These are phyloP conservation scores for Lathyrus oleraceus DNA, from an alignment of 306 rosid species.

Conservation along the genomic window DNA sequence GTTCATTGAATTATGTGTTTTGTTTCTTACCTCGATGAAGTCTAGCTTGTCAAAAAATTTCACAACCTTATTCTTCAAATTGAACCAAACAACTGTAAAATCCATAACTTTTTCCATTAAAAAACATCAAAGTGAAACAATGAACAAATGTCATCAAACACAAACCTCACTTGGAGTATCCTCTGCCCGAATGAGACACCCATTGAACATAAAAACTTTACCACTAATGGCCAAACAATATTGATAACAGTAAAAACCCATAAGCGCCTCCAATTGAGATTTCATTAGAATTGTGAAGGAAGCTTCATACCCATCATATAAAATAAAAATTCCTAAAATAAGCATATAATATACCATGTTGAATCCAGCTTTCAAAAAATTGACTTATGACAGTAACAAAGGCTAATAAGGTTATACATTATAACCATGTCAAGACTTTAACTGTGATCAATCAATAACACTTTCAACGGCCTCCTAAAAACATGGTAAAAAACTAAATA, in stretches of 20 bases:
- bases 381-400: neutral
- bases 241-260: conserved; percentile 69
- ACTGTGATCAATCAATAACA: neutral
- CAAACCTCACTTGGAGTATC: conserved; percentile 73
- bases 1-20: too few relatives aligned
- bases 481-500: too few relatives aligned
- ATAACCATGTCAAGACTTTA: neutral
- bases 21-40: too few relatives aligned
- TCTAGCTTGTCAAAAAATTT: too few relatives aligned
- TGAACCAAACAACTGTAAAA: too few relatives aligned
- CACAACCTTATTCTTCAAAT: too few relatives aligned
- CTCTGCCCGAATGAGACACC: conserved; percentile 63
- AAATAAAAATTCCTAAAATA: neutral
- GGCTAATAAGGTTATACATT: neutral
- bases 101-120: neutral
- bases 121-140: neutral
- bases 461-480: neutral
- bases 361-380: neutral
- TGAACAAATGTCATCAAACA: neutral
- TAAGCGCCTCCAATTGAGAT: conserved; percentile 59
- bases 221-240: conserved; percentile 60
- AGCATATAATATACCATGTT: neutral
- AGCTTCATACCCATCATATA: conserved; percentile 70
- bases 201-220: conserved; percentile 68
- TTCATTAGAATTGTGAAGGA: conserved; percentile 63